A percentile compares a stretch with the other conserved stretches of the same genome.
These are phyloP conservation scores for Gossypium aridum DNA, from an alignment of 441 rosid species.

Conservation along the genomic window DNA sequence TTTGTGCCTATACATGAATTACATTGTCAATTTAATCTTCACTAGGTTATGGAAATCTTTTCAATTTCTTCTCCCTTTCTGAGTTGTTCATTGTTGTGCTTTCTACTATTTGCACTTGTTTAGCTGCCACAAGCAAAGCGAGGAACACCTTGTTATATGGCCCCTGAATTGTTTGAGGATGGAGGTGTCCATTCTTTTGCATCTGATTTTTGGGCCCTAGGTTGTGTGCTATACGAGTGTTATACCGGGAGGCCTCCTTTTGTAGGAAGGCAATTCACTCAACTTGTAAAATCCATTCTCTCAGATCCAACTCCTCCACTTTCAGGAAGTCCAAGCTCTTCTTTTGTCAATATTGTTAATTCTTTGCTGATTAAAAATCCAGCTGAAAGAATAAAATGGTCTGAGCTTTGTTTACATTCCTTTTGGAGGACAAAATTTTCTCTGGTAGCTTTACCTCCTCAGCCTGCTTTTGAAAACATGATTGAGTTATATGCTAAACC, in stretches of 20 bases:
- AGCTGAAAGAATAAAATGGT: conserved; percentile 85
- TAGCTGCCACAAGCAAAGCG: conserved; percentile 87
- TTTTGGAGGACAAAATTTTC: conserved; percentile 73
- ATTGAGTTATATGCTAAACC: conserved; percentile 59
- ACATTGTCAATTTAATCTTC: conserved; percentile 7
- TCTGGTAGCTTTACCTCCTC: conserved; percentile 60
- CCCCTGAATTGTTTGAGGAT: conserved; percentile 97
- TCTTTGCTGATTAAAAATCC: conserved; percentile 95
- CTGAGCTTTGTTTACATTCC: conserved; percentile 78
- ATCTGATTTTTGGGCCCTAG: conserved; percentile 97
- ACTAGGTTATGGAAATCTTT: conserved; percentile 2
- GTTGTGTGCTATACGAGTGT: conserved; percentile 93
- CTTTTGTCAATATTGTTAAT: conserved; percentile 72
- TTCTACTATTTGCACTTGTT: conserved; percentile 18
- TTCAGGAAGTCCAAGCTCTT: conserved; percentile 79
- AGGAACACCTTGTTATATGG: conserved; percentile 97
- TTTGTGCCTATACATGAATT: not conserved
- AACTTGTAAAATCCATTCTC: conserved; percentile 80
- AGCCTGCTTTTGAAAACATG: conserved; percentile 85
- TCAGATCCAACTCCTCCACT: conserved; percentile 88
- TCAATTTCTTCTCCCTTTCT: not conserved
- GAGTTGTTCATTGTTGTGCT: not conserved
- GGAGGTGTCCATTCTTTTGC: conserved; percentile 97
- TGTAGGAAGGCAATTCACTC: conserved; percentile 79
- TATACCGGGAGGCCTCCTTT: conserved; percentile 92